A percentile compares a stretch with the other conserved stretches of the same genome.
Evolutionary conservation across 306 rosid species (phyloP).

Genomic region (Clitoria ternatea): DNA sequence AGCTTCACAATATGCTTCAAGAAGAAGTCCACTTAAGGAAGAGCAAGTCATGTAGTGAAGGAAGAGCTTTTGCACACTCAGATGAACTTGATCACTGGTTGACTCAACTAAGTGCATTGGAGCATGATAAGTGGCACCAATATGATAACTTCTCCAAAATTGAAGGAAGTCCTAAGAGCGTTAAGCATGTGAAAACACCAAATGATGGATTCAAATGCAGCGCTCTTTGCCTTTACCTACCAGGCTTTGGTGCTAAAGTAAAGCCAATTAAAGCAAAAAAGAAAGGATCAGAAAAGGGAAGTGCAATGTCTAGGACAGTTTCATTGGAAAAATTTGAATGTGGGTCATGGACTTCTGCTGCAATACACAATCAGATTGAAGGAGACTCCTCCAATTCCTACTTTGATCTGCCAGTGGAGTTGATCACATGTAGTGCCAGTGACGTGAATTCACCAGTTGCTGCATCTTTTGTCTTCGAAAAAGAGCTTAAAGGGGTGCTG

Average conservation of each 20-base stretch:
- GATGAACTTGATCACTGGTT: slow-evolving; percentile 65
- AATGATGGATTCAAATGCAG: slow-evolving; percentile 62
- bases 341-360: slow-evolving; percentile 90
- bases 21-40: slow-evolving; percentile 40
- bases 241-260: slow-evolving; percentile 57
- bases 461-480: slow-evolving; percentile 48
- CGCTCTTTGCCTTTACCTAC: slow-evolving; percentile 68
- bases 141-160: slow-evolving; percentile 28
- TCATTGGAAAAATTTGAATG: slow-evolving; percentile 90
- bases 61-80: slow-evolving; percentile 32
- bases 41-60: slow-evolving; percentile 68
- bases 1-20: slow-evolving; percentile 25
- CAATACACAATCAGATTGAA: slow-evolving; percentile 33
- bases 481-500: slow-evolving; percentile 52
- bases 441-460: slow-evolving; percentile 53
- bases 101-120: slow-evolving; percentile 26
- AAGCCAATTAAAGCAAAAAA: slow-evolving; percentile 47
- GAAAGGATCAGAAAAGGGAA: slow-evolving; percentile 26
- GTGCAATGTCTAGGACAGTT: slow-evolving; percentile 56
- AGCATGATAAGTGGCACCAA: slow-evolving; percentile 27
- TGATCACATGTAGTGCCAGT: slow-evolving; percentile 40
- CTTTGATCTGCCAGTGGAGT: slow-evolving; percentile 78
- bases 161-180: slow-evolving; percentile 32
- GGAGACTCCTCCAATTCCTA: slow-evolving; percentile 48
- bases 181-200: slow-evolving; percentile 17